Evolutionary conservation across 805 yeast genomes (phyloP).

Genomic region (Candida sanyiensis): DNA sequence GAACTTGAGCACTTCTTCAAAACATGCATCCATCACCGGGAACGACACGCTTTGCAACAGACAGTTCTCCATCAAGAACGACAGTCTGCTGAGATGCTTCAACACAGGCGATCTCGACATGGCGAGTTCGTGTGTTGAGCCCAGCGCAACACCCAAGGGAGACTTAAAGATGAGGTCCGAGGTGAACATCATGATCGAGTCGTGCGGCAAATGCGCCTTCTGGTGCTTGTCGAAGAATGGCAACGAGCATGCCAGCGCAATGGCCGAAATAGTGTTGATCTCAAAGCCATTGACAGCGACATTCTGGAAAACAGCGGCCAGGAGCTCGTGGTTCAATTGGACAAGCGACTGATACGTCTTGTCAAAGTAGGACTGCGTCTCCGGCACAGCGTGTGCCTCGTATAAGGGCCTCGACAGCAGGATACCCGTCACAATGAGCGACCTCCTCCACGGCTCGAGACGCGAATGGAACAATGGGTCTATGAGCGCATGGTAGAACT

Average conservation of each 20-base stretch:
- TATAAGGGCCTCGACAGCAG: slow-evolving; percentile 30
- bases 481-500: slow-evolving; percentile 32
- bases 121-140: slow-evolving; percentile 3
- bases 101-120: slow-evolving; percentile 33
- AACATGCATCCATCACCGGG: slow-evolving; percentile 13
- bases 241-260: slow-evolving; percentile 20
- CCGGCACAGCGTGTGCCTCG: slow-evolving; percentile 30
- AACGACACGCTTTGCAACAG: slow-evolving; percentile 21
- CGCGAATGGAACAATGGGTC: slow-evolving; percentile 31
- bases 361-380: slow-evolving; percentile 30
- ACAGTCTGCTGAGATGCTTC: slow-evolving; percentile 43
- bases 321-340: slow-evolving; percentile 29
- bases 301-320: slow-evolving; percentile 11
- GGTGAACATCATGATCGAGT: slow-evolving; percentile 14
- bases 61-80: slow-evolving; percentile 39
- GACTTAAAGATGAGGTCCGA: slow-evolving; percentile 20
- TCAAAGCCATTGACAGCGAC: slow-evolving; percentile 20
- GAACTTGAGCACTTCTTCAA: slow-evolving; percentile 16
- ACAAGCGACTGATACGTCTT: slow-evolving; percentile 30
- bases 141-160: slow-evolving; percentile 16
- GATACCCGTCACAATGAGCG: slow-evolving; percentile 40
- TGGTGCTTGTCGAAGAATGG: slow-evolving; percentile 15
- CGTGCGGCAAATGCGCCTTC: slow-evolving; percentile 19
- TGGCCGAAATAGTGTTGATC: slow-evolving; percentile 13
- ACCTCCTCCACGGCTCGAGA: slow-evolving; percentile 36